A percentile compares a stretch with the other conserved stretches of the same genome.
Conservation (phyloP, 177 flowering plant species). For the Telopea speciosissima region DNA sequence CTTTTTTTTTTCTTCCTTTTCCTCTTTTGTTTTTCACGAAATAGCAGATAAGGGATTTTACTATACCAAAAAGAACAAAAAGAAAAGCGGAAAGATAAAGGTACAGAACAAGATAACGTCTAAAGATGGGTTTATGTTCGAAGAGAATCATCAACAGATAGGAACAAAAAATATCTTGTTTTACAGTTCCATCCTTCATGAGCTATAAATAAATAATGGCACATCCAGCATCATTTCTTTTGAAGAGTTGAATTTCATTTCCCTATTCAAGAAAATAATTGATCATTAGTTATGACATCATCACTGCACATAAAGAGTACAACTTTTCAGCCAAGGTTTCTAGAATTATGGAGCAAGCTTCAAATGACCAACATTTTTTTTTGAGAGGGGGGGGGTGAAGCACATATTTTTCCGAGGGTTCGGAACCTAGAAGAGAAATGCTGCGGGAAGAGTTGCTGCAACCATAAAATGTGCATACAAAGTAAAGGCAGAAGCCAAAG, state of each 20-base stretch:
- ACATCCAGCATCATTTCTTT: slow-evolving; percentile 1
- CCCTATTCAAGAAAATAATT: not conserved
- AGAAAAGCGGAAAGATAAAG: slow-evolving; percentile 9
- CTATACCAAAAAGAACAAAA: slow-evolving; percentile 8
- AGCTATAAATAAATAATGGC: not conserved
- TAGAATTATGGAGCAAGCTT: not conserved
- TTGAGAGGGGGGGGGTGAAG: too few species aligned
- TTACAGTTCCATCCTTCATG: slow-evolving; percentile 6
- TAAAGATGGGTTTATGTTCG: slow-evolving; percentile 7
- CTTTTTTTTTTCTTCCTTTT: too few species aligned
- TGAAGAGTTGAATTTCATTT: slow-evolving; percentile 5
- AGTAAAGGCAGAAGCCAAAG: not conserved
- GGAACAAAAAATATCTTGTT: not conserved
- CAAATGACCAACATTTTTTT: not conserved
- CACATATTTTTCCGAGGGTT: slow-evolving; percentile 1
- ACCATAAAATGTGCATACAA: not conserved
- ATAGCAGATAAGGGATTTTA: slow-evolving; percentile 3
- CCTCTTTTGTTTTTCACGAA: too few species aligned
- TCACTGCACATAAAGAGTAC: not conserved
- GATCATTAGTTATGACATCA: not conserved
- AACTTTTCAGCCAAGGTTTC: slow-evolving; percentile 1
- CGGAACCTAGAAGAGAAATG: not conserved
- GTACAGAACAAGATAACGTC: not conserved
- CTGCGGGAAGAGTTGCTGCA: not conserved
- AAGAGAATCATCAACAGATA: slow-evolving; percentile 5